These are phyloP conservation scores for Rhodotorula sp. DNA, from an alignment of 1,284 basidiomycete genomes.

Conservation along the genomic window DNA sequence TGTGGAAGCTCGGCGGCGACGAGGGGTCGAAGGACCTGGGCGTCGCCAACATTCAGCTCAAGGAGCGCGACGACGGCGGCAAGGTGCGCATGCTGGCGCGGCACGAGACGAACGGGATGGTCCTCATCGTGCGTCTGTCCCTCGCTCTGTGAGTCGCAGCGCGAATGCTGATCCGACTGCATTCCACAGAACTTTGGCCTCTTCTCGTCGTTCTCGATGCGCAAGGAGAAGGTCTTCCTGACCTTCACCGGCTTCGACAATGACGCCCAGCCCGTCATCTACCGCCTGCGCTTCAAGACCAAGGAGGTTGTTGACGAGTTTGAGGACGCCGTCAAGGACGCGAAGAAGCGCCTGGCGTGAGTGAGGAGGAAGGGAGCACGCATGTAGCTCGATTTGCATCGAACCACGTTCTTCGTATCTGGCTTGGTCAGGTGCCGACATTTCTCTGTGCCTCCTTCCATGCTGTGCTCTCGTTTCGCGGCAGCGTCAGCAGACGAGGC, in stretches of 20 bases:
- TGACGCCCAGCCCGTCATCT: constrained; percentile 25
- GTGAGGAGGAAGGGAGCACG: background rate
- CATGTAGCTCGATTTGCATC: background rate
- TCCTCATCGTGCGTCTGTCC: constrained; percentile 38
- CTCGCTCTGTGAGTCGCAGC: background rate
- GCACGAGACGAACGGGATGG: constrained; percentile 40
- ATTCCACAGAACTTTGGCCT: constrained; percentile 41
- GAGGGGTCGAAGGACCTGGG: constrained; percentile 21
- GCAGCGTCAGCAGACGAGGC: too few species aligned
- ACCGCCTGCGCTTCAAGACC: constrained; percentile 40
- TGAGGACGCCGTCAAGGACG: constrained; percentile 21
- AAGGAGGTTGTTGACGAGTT: constrained; percentile 33
- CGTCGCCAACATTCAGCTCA: constrained; percentile 36
- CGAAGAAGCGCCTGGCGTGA: constrained; percentile 12
- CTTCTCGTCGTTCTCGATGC: constrained; percentile 16
- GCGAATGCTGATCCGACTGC: background rate
- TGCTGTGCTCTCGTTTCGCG: too few species aligned
- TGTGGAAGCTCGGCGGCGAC: constrained; percentile 20
- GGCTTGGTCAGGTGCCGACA: too few species aligned
- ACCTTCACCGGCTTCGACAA: constrained; percentile 41
- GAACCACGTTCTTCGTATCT: too few species aligned
- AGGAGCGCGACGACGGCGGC: constrained; percentile 34
- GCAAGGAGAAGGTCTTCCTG: constrained; percentile 37
- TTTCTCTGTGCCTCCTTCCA: too few species aligned
- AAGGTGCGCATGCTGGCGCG: constrained; percentile 41